Evolutionary conservation across 352 stramenopile genomes (phyloP), one percentile per base, ranked within the genome.

Genomic region (Aphanomyces stellatus): DNA sequence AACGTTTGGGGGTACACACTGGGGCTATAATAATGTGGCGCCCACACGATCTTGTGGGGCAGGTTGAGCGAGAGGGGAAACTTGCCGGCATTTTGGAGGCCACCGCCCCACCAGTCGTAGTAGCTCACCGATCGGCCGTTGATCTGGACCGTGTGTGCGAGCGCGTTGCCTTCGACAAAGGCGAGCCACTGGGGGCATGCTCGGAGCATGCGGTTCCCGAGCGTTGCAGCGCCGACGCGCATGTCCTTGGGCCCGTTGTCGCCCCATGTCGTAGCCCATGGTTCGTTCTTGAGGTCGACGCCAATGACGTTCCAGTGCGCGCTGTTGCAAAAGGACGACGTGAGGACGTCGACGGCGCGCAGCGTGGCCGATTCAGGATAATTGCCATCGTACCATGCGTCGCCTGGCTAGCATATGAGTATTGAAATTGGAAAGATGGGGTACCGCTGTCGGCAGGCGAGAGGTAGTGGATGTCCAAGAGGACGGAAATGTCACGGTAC

Each of bases 11-110:
- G 80, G 61, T 69, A 83, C 25, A 88, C 78, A 40, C 69, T 77
- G 27, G 80, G 85, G 72, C 85, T 87, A 70, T 88, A 88, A 65
- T 88, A 88, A 66, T 88, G 80, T 6, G 80, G 80, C 19, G 80
- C 74, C 65, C 75, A 88, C 25, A 88, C 78, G 0, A 88, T 65
- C 60, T 88, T 88, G 70, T 82, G 72, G 1, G 76, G 60, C 10
- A 79, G 46, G 6, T 76, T 60, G 25, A 85, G 74, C 19, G 76
- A 73, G 34, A 82, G 57, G 19, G 77, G 78, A 28, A 77, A 63
- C 4, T 24, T 61, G 0, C 69, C 75, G 22, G 74, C 78, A 25
- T 75, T 62, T 34, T 78, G 72, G 0, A 88, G 65, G 62, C 80
- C 80, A 4, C 72, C 76, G 4, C 80, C 80, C 80, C 80, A 88